Evolutionary conservation across 768 basidiomycete species (phyloP).

Genomic region (Phaffia australis): DNA sequence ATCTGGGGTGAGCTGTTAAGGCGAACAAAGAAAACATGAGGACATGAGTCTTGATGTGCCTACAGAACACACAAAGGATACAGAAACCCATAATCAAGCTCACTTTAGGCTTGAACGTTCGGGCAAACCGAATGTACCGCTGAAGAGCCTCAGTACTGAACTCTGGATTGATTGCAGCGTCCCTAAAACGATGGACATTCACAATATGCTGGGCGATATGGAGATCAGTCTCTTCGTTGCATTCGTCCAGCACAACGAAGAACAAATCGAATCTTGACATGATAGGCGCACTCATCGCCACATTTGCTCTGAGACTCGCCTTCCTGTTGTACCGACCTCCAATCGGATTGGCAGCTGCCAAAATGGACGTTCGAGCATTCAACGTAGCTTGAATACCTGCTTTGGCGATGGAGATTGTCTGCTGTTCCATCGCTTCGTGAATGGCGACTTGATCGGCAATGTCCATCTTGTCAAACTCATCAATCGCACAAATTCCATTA

Average conservation of each 20-base stretch:
- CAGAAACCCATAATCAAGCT: slow-evolving; percentile 21
- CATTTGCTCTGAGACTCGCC: slow-evolving; percentile 77
- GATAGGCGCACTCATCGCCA: slow-evolving; percentile 96
- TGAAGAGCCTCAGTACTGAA: slow-evolving; percentile 95
- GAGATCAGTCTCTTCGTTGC: slow-evolving; percentile 79
- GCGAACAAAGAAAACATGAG: slow-evolving; percentile 1
- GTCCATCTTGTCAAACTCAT: slow-evolving; percentile 99
- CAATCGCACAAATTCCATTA: slow-evolving; percentile 99
- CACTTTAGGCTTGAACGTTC: slow-evolving; percentile 97
- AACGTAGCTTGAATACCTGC: slow-evolving; percentile 97
- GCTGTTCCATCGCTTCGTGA: slow-evolving; percentile 99
- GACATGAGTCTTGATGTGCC: background rate
- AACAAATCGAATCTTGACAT: slow-evolving; percentile 99
- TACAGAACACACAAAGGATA: background rate
- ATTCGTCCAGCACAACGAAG: slow-evolving; percentile 96
- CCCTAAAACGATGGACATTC: slow-evolving; percentile 89
- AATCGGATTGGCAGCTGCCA: slow-evolving; percentile 96
- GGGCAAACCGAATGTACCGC: slow-evolving; percentile 88
- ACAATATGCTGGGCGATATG: slow-evolving; percentile 96
- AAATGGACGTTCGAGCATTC: slow-evolving; percentile 92
- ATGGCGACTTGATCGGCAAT: slow-evolving; percentile 96
- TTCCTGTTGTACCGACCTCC: slow-evolving; percentile 94
- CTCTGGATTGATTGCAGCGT: slow-evolving; percentile 88
- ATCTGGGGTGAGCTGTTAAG: slow-evolving; percentile 68
- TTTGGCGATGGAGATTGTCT: slow-evolving; percentile 97